Evolutionary conservation across 2,329 filamentous ascomycete species (phyloP), one percentile per base, ranked within the genome.

Genomic region (Graphilbum ipis-grandicollis): DNA sequence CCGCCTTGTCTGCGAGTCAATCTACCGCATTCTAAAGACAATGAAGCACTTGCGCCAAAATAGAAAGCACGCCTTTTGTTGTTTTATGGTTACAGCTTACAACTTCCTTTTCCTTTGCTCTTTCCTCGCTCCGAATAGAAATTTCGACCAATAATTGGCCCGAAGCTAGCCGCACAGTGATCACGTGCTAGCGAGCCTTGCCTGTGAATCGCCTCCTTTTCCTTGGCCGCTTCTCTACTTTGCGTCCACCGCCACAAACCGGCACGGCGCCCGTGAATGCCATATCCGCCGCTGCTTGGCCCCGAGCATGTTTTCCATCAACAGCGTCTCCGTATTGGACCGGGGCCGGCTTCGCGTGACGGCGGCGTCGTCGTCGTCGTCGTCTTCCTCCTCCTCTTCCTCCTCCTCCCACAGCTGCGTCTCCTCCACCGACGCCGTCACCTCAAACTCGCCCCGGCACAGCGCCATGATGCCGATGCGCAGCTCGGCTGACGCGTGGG

Each of bases 351-450:
- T 46, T 38, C 19, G 35, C 25, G 7, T 9, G n/a, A 18, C 6
- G 15, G 3, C 19, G 13, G 9, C 18, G 9, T 22, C 26, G 6
- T 14, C 34, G 17, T 6, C 25, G 39, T 35, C 26, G 22, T 34
- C 43, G 42, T 52, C 48, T 15, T 23, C 14, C 17, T 13, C 18
- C 6, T 32, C 35, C 29, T 53, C 44, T 19, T 46, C 52, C 17
- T 52, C 51, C 31, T 43, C 46, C 42, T 45, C 49, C 58, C 58
- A 66, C 8, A 81, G 50, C 41, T 66, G 65, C 3, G 80, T 72
- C 60, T 94, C 86, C 56, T 94, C 86, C 0, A 93, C 73, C 12
- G 71, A 78, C 5, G 77, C 84, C 19, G 71, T 72, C 18, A 93
- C 65, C 54, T 93, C 85, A 52, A 88, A 93, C 44, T 82, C 74